Evolutionary conservation across 2,329 filamentous ascomycete species (phyloP).

Genomic region (Aureobasidium sp.): DNA sequence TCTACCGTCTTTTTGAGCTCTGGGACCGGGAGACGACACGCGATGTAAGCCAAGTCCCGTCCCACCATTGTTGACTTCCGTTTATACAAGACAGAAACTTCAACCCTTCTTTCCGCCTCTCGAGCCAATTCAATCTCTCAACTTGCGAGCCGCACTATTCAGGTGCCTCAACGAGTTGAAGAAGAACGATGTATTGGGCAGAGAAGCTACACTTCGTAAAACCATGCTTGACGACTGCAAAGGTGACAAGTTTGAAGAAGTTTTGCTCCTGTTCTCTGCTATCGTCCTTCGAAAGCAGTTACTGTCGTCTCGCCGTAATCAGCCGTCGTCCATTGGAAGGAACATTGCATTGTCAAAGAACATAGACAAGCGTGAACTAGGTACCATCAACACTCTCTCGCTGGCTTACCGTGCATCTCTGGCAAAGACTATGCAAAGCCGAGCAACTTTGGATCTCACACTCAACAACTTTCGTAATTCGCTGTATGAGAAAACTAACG

Average conservation of each 20-base stretch:
- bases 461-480: slow-evolving; percentile 58
- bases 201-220: slow-evolving; percentile 75
- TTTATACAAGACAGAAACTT: slow-evolving; percentile 56
- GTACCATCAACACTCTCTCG: slow-evolving; percentile 53
- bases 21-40: slow-evolving; percentile 72
- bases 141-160: slow-evolving; percentile 75
- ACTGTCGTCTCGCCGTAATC: slow-evolving; percentile 33
- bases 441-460: slow-evolving; percentile 34
- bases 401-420: slow-evolving; percentile 66
- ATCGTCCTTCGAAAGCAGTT: slow-evolving; percentile 66
- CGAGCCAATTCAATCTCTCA: slow-evolving; percentile 83
- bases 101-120: slow-evolving; percentile 83
- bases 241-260: slow-evolving; percentile 80
- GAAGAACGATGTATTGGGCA: slow-evolving; percentile 73
- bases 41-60: slow-evolving; percentile 44
- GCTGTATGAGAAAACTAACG: slow-evolving; percentile 53
- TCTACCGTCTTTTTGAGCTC: slow-evolving; percentile 75
- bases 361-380: slow-evolving; percentile 24
- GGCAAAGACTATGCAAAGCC: slow-evolving; percentile 21
- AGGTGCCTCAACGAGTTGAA: slow-evolving; percentile 76
- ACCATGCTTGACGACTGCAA: slow-evolving; percentile 97
- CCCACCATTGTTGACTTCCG: no score
- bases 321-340: slow-evolving; percentile 36
- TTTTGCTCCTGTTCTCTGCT: slow-evolving; percentile 76
- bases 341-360: slow-evolving; percentile 38